Conservation (phyloP, 1,284 basidiomycete species). For the Boletus hoseneyae region DNA sequence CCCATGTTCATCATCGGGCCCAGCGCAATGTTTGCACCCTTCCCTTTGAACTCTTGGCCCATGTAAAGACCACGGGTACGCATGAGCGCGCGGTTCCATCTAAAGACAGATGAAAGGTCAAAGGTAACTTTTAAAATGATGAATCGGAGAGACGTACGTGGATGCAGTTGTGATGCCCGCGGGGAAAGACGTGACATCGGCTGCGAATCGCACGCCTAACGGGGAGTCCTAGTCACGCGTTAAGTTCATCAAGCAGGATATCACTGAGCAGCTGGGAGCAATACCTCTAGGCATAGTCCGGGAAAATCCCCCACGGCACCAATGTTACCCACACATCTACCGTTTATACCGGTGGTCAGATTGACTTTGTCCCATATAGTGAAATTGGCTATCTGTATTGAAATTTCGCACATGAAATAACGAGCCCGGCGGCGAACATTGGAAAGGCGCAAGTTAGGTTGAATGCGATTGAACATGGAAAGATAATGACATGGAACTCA, state of each 20-base stretch:
- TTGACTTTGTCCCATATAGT: slow-evolving; percentile 39
- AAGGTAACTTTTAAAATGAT: no score
- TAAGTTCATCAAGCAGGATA: not conserved
- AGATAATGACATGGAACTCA: slow-evolving; percentile 3
- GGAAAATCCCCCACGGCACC: slow-evolving; percentile 18
- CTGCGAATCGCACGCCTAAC: slow-evolving; percentile 44
- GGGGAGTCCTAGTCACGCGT: slow-evolving; percentile 43
- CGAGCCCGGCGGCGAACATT: not conserved
- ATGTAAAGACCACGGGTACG: slow-evolving; percentile 64
- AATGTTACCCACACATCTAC: slow-evolving; percentile 42
- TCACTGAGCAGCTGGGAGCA: not conserved
- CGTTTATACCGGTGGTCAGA: slow-evolving; percentile 33
- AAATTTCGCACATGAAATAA: not conserved
- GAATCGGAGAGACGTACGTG: slow-evolving; percentile 38
- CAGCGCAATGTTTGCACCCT: slow-evolving; percentile 65
- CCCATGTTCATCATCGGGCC: slow-evolving; percentile 63
- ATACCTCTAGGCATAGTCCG: slow-evolving; percentile 19
- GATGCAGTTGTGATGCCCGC: slow-evolving; percentile 53
- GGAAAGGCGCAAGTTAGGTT: not conserved
- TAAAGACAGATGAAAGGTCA: not conserved
- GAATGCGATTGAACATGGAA: not conserved
- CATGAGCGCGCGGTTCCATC: slow-evolving; percentile 44
- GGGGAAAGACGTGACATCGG: slow-evolving; percentile 46
- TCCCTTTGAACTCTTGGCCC: slow-evolving; percentile 69
- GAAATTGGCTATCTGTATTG: slow-evolving; percentile 26